phyloP scores from a whole-genome alignment of 2,329 filamentous ascomycete genomes.

The Malbranchea cinnamomea region DNA sequence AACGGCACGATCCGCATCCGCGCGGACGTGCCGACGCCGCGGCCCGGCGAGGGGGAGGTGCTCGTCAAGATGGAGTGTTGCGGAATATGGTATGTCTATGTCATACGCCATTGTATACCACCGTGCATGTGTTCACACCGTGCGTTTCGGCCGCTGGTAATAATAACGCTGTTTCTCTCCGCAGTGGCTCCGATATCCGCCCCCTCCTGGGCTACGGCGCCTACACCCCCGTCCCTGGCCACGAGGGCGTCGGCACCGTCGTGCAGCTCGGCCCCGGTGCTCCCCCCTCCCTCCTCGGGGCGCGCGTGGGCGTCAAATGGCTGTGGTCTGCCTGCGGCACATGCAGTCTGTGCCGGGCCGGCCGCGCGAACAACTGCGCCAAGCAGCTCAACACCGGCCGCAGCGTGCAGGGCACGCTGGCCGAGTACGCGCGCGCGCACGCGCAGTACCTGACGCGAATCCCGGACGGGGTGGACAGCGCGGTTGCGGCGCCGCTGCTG shows the following conservation, averaged over 20 bases:
- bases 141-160: no score
- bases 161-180: no score
- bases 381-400: constrained; percentile 49
- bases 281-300: constrained; percentile 41
- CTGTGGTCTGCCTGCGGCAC: constrained; percentile 41
- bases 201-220: constrained; percentile 42
- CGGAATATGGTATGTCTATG: no score
- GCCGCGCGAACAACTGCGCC: constrained; percentile 40
- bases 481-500: constrained; percentile 49
- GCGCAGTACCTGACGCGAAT: constrained; percentile 58
- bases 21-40: no score
- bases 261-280: constrained; percentile 50
- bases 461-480: constrained; percentile 44
- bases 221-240: constrained; percentile 54
- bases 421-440: constrained; percentile 50
- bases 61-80: no score
- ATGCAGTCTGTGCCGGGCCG: constrained; percentile 39
- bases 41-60: no score
- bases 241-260: constrained; percentile 52
- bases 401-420: constrained; percentile 57
- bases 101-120: no score
- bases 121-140: no score
- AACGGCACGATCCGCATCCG: no score
- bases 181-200: constrained; percentile 46
- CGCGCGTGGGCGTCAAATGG: constrained; percentile 59